Base-by-base conservation (phyloP, 331 rosid genomes). In the Prunus yedoensis region DNA sequence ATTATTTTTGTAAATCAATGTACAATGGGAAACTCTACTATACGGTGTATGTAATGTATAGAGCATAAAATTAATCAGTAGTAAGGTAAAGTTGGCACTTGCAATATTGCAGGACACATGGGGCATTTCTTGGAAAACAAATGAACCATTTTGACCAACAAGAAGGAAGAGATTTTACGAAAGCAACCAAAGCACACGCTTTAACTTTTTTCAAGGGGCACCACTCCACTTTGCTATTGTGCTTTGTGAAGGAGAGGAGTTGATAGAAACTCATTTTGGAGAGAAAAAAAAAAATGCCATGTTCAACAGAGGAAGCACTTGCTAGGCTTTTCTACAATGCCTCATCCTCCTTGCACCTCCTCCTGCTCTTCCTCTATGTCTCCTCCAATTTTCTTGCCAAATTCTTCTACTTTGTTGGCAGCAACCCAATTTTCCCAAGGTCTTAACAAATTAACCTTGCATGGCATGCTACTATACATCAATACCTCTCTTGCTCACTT, bases 291-390 rank as follows among this genome's bases (percentile, higher is more conserved):
- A 75, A 85, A 89, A 92, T 95, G 99, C 89, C 80, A 88, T 90
- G 91, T 82, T 89, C 95, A 9, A 80, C 83, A 80, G 87, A 92
- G 88, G 99, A 92, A 95, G 96, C 96, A 83, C 91, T 95, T 61
- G 77, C 83, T 83, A 91, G 90, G 82, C 94, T 95, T 78, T 95
- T 92, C 94, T 83, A 87, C 96, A 91, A 91, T 84, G 85, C 78
- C 78, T 95, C 99, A 11, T 68, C 74, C 84, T 82, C 84, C 70
- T 78, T 91, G 89, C 68, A 66, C 28, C 98, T 95, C 82, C 76
- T 95, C 87, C 79, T 92, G 79, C 83, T 95, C 85, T 81, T 87
- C 86, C 51, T 85, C 85, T 89, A 81, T 86, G 83, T 82, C 81
- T 85, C 87, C 66, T 51, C 74, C 78, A 52, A 68, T 80, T 25